Percentiles rank a stretch among this genome's conserved stretches.
Evolutionary conservation across 306 rosid species (phyloP).

Genomic region (Cucumis melo): DNA sequence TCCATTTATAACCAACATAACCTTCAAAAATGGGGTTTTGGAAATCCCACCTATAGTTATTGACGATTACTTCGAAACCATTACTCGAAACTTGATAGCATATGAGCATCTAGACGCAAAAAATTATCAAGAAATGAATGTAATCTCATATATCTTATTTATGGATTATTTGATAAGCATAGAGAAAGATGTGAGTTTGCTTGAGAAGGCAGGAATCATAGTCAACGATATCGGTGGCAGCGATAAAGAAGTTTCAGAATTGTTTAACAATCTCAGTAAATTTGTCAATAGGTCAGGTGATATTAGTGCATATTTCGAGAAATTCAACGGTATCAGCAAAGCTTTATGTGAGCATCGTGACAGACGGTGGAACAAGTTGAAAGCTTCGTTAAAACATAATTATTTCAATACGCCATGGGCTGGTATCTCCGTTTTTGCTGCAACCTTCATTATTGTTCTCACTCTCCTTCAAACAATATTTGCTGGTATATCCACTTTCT

Average conservation of each 20-base stretch:
- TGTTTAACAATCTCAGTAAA: neutral
- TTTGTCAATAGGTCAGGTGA: no score
- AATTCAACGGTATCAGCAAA: neutral
- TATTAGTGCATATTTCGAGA: no score
- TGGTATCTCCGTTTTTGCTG: neutral
- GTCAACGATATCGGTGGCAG: neutral
- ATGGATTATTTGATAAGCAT: neutral
- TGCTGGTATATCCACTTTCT: neutral
- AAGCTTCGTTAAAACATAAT: neutral
- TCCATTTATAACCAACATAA: neutral
- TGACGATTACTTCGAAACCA: no score
- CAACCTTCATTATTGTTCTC: neutral
- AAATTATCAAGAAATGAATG: neutral
- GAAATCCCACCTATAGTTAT: conserved; percentile 3
- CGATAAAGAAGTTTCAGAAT: neutral
- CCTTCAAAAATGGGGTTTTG: neutral
- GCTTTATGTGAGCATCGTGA: neutral
- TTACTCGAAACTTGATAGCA: neutral
- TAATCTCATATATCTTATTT: neutral
- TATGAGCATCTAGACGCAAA: neutral
- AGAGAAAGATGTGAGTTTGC: neutral
- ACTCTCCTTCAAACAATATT: neutral
- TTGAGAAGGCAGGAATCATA: neutral
- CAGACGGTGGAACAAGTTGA: neutral
- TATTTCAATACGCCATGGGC: neutral